Base-by-base conservation (phyloP, 2,329 filamentous ascomycete genomes). In the Penicillium sp. region DNA sequence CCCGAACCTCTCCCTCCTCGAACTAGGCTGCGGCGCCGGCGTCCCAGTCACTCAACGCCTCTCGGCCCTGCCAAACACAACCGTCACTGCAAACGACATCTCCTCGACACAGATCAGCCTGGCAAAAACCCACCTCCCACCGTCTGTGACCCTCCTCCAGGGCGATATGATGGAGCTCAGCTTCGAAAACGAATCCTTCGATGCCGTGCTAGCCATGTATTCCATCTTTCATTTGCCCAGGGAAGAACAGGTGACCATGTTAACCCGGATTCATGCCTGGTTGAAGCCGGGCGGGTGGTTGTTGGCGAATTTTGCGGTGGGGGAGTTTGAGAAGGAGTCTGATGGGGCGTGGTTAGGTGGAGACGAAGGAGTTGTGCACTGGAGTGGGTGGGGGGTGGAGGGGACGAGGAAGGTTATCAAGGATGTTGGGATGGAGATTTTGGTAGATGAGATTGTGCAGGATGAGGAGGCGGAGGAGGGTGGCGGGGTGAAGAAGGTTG, bases 221-320 rank as follows among this genome's bases (percentile, higher is more conserved):
- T 84, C 80, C 37, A 70, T 87, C 55, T 81, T 85, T 55, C 85
- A 87, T 65, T 76, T 87, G 5, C 83, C 84, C 1, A 77, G 79
- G 6, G 71, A 73, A 1, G 83, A 86, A 67, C 84, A 87, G 71
- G 71, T 64, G 0, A 70, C 71, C 25, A 75, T 86, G 58, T 65
- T 87, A 25, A 40, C 55, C n/a, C 76, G 78, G 40, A 78, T 85
- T 22, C 64, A 60, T 25, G 65, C 61, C 0, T 87, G 84, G 85
- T 68, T 87, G 40, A 81, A 78, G 64, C 80, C 81, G 0, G 83
- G 82, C 0, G 84, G 84, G 1, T 74, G 74, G 40, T 63, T 87
- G 25, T 76, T 87, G 28, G 78, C 76, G 7, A 85, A 82, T 65
- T 81, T 85, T 60, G 56, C 73, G 2, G 74, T 64, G n/a, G 42